These are phyloP conservation scores for Solanum paucissectum DNA, from an alignment of 257 asterid genomes.

Conservation along the genomic window DNA sequence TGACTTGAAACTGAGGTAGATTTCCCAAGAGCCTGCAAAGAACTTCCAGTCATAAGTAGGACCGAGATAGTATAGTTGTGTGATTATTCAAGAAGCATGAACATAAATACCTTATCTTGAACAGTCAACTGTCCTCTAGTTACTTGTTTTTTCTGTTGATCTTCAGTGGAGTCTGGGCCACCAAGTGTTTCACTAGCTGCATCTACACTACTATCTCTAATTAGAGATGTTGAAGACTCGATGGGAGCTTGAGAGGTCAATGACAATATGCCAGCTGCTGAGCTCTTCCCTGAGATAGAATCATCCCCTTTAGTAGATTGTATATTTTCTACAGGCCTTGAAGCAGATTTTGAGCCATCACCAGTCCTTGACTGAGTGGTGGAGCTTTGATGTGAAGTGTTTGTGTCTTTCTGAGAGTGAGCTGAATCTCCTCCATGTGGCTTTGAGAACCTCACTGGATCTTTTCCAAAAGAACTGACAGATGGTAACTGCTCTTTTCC, in stretches of 20 bases:
- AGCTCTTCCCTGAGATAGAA: slow-evolving; percentile 20
- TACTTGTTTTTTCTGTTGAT: slow-evolving; percentile 19
- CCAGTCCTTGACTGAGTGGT: slow-evolving; percentile 33
- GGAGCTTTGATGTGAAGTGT: slow-evolving; percentile 23
- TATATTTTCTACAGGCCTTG: slow-evolving; percentile 5
- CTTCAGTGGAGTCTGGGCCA: slow-evolving; percentile 20
- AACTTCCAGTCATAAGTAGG: not conserved
- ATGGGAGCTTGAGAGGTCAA: slow-evolving; percentile 12
- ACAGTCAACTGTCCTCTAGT: not conserved
- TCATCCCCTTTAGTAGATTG: slow-evolving; percentile 10
- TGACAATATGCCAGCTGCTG: slow-evolving; percentile 6
- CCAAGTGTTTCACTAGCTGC: slow-evolving; percentile 9
- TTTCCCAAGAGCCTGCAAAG: slow-evolving; percentile 35
- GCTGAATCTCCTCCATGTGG: slow-evolving; percentile 15
- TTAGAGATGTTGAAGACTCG: slow-evolving; percentile 16
- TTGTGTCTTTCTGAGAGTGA: slow-evolving; percentile 31
- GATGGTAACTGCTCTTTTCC: slow-evolving; percentile 38
- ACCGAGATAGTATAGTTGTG: not conserved
- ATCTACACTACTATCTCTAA: slow-evolving; percentile 11
- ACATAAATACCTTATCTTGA: slow-evolving; percentile 40
- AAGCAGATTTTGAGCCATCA: slow-evolving; percentile 18
- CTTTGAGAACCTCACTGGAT: slow-evolving; percentile 25
- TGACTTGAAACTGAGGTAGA: slow-evolving; percentile 18
- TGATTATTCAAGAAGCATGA: slow-evolving; percentile 7
- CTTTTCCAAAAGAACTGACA: slow-evolving; percentile 36